These are phyloP conservation scores for Avena eriantha DNA, from an alignment of 176 grass and related monocot species.

Conservation along the genomic window DNA sequence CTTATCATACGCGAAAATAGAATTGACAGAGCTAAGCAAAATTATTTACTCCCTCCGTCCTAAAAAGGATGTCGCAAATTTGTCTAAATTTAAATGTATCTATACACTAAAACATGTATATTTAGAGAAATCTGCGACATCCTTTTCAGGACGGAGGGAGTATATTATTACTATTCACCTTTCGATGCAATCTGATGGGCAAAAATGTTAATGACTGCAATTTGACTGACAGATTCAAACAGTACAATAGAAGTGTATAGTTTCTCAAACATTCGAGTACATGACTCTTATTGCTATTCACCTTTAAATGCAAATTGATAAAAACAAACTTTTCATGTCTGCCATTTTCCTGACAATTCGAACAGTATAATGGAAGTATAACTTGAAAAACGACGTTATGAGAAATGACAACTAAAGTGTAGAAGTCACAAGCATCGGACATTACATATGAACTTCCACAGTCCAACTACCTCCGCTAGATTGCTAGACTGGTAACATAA, in stretches of 20 bases:
- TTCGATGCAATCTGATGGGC: background rate
- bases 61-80: too few relatives aligned
- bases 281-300: background rate
- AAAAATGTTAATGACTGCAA: background rate
- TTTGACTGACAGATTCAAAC: background rate
- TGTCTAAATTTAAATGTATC: too few relatives aligned
- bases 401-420: background rate
- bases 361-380: constrained; percentile 5
- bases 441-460: background rate
- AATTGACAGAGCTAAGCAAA: background rate
- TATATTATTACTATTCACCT: background rate
- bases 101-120: too few relatives aligned
- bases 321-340: background rate
- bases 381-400: background rate
- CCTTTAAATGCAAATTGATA: background rate
- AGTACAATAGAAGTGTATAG: background rate
- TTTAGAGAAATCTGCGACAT: too few relatives aligned
- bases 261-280: background rate
- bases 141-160: too few relatives aligned
- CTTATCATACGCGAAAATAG: background rate
- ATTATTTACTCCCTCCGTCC: background rate
- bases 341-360: background rate
- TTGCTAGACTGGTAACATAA: background rate
- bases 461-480: too few relatives aligned
- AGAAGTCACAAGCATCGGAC: background rate